A percentile compares a stretch with the other conserved stretches of the same genome.
Evolutionary conservation across 1,139 yeast species (phyloP).

Genomic region (Kodamaea plutei): DNA sequence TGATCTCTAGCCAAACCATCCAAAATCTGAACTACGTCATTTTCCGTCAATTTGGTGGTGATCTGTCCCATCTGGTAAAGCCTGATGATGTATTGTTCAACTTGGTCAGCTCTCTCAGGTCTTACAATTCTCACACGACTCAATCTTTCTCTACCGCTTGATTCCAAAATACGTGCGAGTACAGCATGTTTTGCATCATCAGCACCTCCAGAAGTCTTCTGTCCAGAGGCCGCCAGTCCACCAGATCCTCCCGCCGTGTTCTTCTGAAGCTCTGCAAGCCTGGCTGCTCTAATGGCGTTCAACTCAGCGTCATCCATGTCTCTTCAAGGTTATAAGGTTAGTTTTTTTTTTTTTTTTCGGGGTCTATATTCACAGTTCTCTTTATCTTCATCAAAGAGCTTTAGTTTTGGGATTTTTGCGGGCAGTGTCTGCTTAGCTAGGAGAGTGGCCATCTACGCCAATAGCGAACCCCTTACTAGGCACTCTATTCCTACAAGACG

Average conservation of each 20-base stretch:
- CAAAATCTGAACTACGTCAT: conserved; percentile 75
- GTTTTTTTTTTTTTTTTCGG: conserved; percentile 1
- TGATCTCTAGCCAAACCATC: conserved; percentile 83
- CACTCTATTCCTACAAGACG: too few relatives aligned
- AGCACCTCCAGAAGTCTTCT: conserved; percentile 11
- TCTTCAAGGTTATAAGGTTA: too few relatives aligned
- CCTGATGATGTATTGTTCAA: conserved; percentile 75
- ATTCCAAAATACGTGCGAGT: conserved; percentile 69
- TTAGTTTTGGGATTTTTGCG: too few relatives aligned
- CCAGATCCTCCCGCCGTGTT: conserved; percentile 19
- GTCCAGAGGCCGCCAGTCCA: conserved; percentile 5
- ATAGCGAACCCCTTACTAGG: too few relatives aligned
- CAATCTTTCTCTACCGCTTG: conserved; percentile 82
- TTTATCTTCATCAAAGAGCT: background rate
- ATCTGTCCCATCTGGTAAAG: conserved; percentile 79
- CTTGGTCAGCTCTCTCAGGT: conserved; percentile 86
- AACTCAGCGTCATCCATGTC: conserved; percentile 75
- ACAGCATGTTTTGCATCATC: conserved; percentile 36
- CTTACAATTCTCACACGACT: conserved; percentile 84
- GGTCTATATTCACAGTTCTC: background rate
- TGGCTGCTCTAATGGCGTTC: conserved; percentile 83
- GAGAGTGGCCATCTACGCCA: too few relatives aligned
- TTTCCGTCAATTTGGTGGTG: conserved; percentile 66
- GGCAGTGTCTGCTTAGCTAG: too few relatives aligned
- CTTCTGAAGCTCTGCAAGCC: conserved; percentile 75